A percentile compares a stretch with the other conserved stretches of the same genome.
Conservation (phyloP, 495 filamentous ascomycete species). For the Thermochaetoides thermophila region DNA sequence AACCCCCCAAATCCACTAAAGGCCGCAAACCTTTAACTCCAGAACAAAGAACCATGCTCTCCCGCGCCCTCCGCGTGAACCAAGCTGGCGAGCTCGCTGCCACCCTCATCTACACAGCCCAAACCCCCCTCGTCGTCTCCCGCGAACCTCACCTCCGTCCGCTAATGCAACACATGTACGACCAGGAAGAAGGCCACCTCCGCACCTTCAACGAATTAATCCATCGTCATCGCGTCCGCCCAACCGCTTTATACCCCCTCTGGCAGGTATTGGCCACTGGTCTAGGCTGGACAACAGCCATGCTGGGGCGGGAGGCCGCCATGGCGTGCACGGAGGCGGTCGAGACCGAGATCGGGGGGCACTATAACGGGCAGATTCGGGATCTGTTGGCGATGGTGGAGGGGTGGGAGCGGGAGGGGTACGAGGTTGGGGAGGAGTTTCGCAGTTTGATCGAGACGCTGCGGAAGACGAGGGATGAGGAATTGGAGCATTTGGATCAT, state of each 20-base stretch:
- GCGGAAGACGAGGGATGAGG: constrained; percentile 81
- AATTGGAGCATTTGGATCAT: constrained; percentile 91
- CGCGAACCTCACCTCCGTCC: constrained; percentile 76
- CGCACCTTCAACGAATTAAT: constrained; percentile 71
- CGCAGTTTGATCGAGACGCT: constrained; percentile 56
- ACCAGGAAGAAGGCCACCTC: constrained; percentile 84
- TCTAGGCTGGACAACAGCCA: constrained; percentile 75
- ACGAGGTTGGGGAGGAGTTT: constrained; percentile 67
- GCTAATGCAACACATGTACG: constrained; percentile 95
- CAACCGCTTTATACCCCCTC: constrained; percentile 83
- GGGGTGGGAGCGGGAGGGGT: constrained; percentile 46
- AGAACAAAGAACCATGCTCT: constrained; percentile 60
- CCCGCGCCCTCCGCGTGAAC: constrained; percentile 74
- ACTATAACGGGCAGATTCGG: constrained; percentile 89
- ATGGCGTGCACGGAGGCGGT: constrained; percentile 99
- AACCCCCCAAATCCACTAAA: constrained; percentile 4
- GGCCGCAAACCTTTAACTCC: constrained; percentile 41
- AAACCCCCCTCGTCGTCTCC: constrained; percentile 57
- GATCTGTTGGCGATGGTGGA: constrained; percentile 65
- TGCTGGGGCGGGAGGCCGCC: constrained; percentile 85
- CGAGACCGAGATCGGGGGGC: constrained; percentile 91
- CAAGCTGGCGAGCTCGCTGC: constrained; percentile 83
- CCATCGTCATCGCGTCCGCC: constrained; percentile 77
- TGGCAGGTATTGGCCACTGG: constrained; percentile 77
- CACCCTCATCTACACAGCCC: constrained; percentile 69